These are phyloP conservation scores for Pseudogymnoascus sp. DNA, from an alignment of 2,329 filamentous ascomycete species.

Conservation along the genomic window DNA sequence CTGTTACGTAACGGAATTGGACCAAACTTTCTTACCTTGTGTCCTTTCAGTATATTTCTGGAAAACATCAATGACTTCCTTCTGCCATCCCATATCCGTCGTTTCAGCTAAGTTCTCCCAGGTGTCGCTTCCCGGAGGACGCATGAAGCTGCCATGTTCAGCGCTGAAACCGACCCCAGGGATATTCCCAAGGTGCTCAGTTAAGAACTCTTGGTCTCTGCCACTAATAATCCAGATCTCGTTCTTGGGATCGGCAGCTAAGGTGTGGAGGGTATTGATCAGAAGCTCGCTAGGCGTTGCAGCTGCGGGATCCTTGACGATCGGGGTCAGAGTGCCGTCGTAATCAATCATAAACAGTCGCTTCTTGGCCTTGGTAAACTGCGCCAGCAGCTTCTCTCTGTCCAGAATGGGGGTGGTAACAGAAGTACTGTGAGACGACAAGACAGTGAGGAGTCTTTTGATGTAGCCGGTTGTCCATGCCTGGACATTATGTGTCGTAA, in stretches of 20 bases:
- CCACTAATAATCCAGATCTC: constrained; percentile 98
- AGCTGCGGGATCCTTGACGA: constrained; percentile 82
- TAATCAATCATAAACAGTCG: constrained; percentile 98
- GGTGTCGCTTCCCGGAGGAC: constrained; percentile 61
- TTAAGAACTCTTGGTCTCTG: constrained; percentile 83
- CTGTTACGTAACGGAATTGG: neutral
- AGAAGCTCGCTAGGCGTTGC: constrained; percentile 82
- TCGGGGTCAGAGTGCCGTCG: constrained; percentile 90
- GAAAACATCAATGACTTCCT: constrained; percentile 75
- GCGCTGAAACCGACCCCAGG: constrained; percentile 83
- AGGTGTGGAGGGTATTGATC: constrained; percentile 66
- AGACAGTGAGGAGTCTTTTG: constrained; percentile 67
- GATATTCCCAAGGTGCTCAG: constrained; percentile 89
- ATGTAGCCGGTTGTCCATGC: constrained; percentile 77
- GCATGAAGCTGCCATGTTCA: constrained; percentile 94
- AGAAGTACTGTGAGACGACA: constrained; percentile 66
- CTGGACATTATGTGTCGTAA: constrained; percentile 77
- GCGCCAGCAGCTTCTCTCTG: constrained; percentile 57
- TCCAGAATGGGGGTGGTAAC: constrained; percentile 77
- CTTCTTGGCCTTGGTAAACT: constrained; percentile 66
- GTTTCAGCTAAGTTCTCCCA: constrained; percentile 88
- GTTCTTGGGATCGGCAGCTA: constrained; percentile 74
- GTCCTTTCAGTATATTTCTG: constrained; percentile 81
- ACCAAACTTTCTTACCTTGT: constrained; percentile 49
- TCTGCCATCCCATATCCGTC: constrained; percentile 88